These are phyloP conservation scores for Phytophthora uliginosa DNA, from an alignment of 352 stramenopile species.

Conservation along the genomic window DNA sequence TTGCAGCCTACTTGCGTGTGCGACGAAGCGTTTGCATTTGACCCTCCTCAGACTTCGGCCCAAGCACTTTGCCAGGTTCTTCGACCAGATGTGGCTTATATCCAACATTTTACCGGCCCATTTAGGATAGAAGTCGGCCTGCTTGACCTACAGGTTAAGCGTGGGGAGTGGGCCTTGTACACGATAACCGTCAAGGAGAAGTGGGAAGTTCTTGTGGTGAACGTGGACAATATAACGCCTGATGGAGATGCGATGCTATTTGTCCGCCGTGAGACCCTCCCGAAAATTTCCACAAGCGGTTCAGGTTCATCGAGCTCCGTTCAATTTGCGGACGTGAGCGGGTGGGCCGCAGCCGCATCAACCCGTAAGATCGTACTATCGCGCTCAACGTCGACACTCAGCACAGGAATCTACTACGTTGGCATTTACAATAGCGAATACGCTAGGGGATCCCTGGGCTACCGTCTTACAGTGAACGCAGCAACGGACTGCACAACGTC, in stretches of 20 bases:
- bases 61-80: conserved; percentile 76
- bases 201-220: conserved; percentile 70
- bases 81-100: conserved; percentile 63
- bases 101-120: conserved; percentile 60
- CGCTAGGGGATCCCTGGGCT: conserved; percentile 55
- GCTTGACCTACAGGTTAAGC: conserved; percentile 53
- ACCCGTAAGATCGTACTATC: conserved; percentile 69
- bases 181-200: conserved; percentile 63
- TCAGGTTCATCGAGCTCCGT: conserved; percentile 47
- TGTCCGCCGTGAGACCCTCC: conserved; percentile 72
- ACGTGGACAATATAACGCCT: conserved; percentile 39
- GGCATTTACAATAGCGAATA: conserved; percentile 82
- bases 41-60: conserved; percentile 39
- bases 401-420: conserved; percentile 80
- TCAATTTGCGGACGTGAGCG: conserved; percentile 63
- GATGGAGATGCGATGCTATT: conserved; percentile 84
- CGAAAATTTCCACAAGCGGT: conserved; percentile 24
- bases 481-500: conserved; percentile 50
- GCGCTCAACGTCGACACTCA: conserved; percentile 69
- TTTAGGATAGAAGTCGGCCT: conserved; percentile 54
- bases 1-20: conserved; percentile 62
- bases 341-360: conserved; percentile 51
- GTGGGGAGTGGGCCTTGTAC: conserved; percentile 71
- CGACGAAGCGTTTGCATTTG: conserved; percentile 71
- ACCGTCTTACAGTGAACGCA: conserved; percentile 63